Evolutionary conservation across 2,329 filamentous ascomycete species (phyloP), one percentile per base, ranked within the genome.

Genomic region (Beauveria medogensis): DNA sequence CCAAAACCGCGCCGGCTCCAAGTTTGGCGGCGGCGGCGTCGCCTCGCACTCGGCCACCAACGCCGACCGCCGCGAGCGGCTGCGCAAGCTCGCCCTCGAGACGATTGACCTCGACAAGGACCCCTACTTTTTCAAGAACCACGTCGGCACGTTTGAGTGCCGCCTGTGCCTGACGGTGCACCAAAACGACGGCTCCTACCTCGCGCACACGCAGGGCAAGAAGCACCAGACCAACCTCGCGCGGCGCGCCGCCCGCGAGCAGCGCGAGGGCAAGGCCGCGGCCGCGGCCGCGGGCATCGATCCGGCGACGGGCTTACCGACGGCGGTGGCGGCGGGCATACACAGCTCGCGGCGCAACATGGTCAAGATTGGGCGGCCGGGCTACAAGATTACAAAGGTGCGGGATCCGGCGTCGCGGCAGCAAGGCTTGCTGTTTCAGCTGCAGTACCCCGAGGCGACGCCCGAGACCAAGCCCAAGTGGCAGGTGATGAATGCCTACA

Each of bases 101-200:
- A 95, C 92, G 60, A 99, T 99, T 81, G 93, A 97, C 79, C 90
- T 97, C 65, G 94, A 97, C 78, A 97, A 97, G 78, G 94, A 99
- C 78, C 94, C 94, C 0, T 99, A 97, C 84, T 97, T 97, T 81
- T 99, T 99, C 87, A 96, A 96, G 76, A 99, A 99, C 81, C 93
- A 99, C 76, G 91, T 97, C 69, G 94, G 94, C 71, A 94, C 89
- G 71, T 99, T 97, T 77, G 94, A 99, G 77, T 99, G 94, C 75
- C 90, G 94, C 34, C 88, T 99, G 46, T 99, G 94, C 72, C 81
- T 99, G 28, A 99, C 94, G 0, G 93, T 97, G 5, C 94, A 99
- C 81, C 94, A 99, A 72, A 99, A 99, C 74, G 94, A 99, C 78
- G 94, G 94, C 65, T 97, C 92, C 53, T 99, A 99, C 77, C 91